Base-by-base conservation (phyloP, 768 basidiomycete genomes). In the Lactarius pseudohatsudake region DNA sequence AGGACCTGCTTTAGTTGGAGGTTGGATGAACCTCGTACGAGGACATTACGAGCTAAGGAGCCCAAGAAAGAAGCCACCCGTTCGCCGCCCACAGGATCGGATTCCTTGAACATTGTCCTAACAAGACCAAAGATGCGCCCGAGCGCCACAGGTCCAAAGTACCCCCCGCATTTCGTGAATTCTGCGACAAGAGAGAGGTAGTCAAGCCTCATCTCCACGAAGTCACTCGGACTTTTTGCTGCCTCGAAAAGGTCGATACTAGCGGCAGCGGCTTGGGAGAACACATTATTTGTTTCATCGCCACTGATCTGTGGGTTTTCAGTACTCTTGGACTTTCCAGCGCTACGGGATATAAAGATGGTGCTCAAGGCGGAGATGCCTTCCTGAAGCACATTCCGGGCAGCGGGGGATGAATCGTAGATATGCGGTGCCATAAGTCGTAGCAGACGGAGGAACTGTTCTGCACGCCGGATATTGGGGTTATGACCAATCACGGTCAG, bases 401-500 rank as follows among this genome's bases (percentile, higher is more conserved):
- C 79, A 1, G 80, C 76, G 1, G 76, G 73, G 0, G 88, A 87
- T 5, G 80, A 79, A 57, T 86, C 77, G 72, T 86, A 89, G 6
- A 92, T 76, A 62, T 82, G 73, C 4, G 87, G 85, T 0, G 83
- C 76, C 57, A 90, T 76, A 47, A 81, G 78, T 11, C 85, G 83
- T 20, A 93, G 78, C 32, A 90, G 77, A 5, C 81, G 80, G 50
- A 93, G 76, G 76, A 92, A 92, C 62, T 87, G 81, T 68, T 91
- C 84, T 2, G 90, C 87, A 26, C 90, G 85, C 28, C 83, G 75
- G 57, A 86, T 86, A 5, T 82, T 79, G 18, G 87, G 81, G 73
- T 91, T 87, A 69, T 91, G 87, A 7, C 89, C 90, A 62, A 93
- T 90, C 65, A 93, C 87, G 1, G 91, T 92, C 36, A 92, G 80